These are phyloP conservation scores for Acanthamoeba healyi DNA, from an alignment of 208 protist genomes.

Conservation along the genomic window DNA sequence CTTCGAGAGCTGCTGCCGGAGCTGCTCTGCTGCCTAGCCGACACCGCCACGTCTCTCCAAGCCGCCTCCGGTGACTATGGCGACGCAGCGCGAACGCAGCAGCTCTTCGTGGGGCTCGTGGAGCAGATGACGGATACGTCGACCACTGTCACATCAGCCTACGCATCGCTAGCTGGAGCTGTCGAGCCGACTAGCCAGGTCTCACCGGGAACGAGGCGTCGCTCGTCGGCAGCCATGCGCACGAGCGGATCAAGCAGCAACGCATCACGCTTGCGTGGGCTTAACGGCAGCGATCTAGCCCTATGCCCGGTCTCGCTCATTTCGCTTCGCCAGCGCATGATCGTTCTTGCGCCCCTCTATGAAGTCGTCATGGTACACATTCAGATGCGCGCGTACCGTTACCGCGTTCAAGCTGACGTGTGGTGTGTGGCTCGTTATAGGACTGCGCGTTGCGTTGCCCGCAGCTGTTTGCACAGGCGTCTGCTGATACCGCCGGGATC, in stretches of 20 bases:
- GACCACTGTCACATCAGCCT: no score
- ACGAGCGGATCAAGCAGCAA: neutral
- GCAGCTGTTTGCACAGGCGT: neutral
- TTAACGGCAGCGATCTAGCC: neutral
- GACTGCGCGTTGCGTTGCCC: neutral
- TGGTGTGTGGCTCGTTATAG: neutral
- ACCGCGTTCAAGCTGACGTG: neutral
- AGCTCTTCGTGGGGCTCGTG: neutral
- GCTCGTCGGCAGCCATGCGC: no score
- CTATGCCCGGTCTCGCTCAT: neutral
- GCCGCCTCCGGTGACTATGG: no score
- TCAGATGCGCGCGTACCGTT: neutral
- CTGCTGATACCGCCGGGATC: neutral
- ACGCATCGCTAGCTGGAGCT: no score
- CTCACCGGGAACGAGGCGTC: no score
- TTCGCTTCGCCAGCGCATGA: constrained; percentile 2
- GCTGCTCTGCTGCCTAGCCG: neutral
- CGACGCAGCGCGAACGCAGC: neutral
- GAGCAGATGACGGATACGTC: neutral
- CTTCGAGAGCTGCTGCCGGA: neutral
- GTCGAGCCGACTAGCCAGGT: neutral
- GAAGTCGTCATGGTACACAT: neutral
- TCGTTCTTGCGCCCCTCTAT: constrained; percentile 4
- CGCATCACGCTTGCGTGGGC: neutral
- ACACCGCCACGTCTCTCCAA: neutral